Evolutionary conservation across 2,329 filamentous ascomycete species (phyloP).

Genomic region (Hymenotorrendiella dingleyae): DNA sequence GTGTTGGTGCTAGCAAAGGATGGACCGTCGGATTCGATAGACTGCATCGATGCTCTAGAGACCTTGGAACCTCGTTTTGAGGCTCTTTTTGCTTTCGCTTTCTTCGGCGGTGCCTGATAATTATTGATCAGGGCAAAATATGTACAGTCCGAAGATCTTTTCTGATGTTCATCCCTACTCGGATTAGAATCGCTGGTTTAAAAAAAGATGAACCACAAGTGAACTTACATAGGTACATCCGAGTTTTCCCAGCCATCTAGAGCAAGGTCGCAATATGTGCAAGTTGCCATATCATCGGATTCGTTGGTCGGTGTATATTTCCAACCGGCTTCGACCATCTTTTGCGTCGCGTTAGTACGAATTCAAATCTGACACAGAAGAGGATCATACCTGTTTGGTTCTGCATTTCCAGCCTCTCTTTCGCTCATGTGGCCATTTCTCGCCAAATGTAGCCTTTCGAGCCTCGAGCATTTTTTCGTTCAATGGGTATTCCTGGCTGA

Average conservation of each 20-base stretch:
- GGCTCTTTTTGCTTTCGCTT: slow-evolving; percentile 54
- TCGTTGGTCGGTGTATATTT: slow-evolving; percentile 81
- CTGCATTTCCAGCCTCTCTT: slow-evolving; percentile 90
- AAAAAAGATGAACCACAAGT: slow-evolving; percentile 1
- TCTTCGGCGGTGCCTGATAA: slow-evolving; percentile 38
- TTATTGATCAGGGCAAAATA: slow-evolving; percentile 70
- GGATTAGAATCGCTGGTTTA: slow-evolving; percentile 9
- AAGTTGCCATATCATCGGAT: slow-evolving; percentile 84
- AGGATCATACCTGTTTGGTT: slow-evolving; percentile 63
- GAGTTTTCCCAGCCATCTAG: slow-evolving; percentile 92
- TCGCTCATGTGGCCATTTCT: slow-evolving; percentile 80
- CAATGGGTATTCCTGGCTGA: slow-evolving; percentile 67
- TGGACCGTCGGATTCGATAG: too few species aligned
- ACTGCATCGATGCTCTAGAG: too few species aligned
- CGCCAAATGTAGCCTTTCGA: slow-evolving; percentile 75
- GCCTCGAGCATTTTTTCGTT: slow-evolving; percentile 67
- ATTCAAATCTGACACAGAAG: not conserved
- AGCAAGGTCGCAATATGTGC: slow-evolving; percentile 81
- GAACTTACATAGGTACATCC: slow-evolving; percentile 75
- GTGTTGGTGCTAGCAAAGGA: too few species aligned
- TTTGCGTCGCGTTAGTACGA: slow-evolving; percentile 19
- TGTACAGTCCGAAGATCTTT: slow-evolving; percentile 69
- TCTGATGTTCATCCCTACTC: slow-evolving; percentile 77
- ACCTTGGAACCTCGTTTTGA: slow-evolving; percentile 45
- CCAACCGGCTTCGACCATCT: slow-evolving; percentile 92